phyloP scores from a whole-genome alignment of 2,329 filamentous ascomycete genomes.

The Alternaria triticina region DNA sequence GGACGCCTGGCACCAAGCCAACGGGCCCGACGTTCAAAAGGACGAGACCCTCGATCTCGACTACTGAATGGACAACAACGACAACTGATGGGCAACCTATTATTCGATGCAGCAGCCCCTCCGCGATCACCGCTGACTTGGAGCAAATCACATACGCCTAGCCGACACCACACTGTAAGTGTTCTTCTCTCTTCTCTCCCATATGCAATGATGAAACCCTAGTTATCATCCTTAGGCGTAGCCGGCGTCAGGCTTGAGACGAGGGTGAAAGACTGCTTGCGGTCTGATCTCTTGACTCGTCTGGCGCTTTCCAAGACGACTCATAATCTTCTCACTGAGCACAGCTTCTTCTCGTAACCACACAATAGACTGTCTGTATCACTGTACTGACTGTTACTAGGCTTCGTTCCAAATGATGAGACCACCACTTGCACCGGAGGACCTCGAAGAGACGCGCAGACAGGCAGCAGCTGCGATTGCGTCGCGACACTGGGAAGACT shows the following conservation, averaged over 20 bases:
- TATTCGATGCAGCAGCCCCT: not conserved
- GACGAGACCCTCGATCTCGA: constrained; percentile 53
- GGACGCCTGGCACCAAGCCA: constrained; percentile 54
- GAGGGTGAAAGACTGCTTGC: constrained; percentile 27
- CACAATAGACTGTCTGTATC: not conserved
- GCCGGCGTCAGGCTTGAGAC: constrained; percentile 32
- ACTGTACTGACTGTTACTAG: not conserved
- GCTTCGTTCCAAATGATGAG: not conserved
- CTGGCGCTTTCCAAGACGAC: constrained; percentile 36
- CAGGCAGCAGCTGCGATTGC: not conserved
- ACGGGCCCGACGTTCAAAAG: constrained; percentile 52
- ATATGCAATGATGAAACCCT: constrained; percentile 76
- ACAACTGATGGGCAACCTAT: too few species aligned
- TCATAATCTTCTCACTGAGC: constrained; percentile 49
- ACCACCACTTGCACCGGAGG: too few species aligned
- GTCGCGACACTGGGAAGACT: not conserved
- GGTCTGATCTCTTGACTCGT: constrained; percentile 29
- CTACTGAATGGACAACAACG: constrained; percentile 46
- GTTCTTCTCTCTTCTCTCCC: not conserved
- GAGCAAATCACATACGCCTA: not conserved
- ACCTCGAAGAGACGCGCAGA: too few species aligned
- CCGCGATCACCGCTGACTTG: not conserved
- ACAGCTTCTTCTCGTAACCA: not conserved
- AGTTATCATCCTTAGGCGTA: constrained; percentile 97
- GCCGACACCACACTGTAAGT: constrained; percentile 13